Evolutionary conservation across 176 grass and related monocot species (phyloP).

Genomic region (Guadua angustifolia): DNA sequence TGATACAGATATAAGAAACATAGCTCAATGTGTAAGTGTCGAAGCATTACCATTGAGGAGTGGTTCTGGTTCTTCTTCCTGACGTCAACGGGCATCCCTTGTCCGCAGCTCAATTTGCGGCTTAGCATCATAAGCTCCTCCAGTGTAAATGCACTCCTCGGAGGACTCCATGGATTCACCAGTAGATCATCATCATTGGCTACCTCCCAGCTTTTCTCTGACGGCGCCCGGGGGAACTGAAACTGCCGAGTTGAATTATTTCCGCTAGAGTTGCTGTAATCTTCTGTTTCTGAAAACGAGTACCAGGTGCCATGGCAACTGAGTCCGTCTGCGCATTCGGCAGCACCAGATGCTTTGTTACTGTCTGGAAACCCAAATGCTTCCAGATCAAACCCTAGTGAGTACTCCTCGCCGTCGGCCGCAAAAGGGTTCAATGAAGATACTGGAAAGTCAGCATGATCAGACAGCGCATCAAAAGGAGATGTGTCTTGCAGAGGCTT

Average conservation of each 20-base stretch:
- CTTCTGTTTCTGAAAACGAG: constrained; percentile 67
- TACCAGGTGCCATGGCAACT: constrained; percentile 52
- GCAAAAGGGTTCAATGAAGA: constrained; percentile 71
- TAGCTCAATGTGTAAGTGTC: background rate
- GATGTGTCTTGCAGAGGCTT: constrained; percentile 53
- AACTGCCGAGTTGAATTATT: constrained; percentile 61
- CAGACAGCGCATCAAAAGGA: constrained; percentile 12
- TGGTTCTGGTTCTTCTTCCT: constrained; percentile 52
- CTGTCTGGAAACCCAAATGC: constrained; percentile 57
- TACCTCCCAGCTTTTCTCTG: constrained; percentile 58
- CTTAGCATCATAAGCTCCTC: constrained; percentile 88
- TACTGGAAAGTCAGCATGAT: constrained; percentile 25
- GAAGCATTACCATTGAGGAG: constrained; percentile 56
- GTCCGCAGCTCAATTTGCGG: constrained; percentile 59
- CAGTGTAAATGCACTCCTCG: constrained; percentile 63
- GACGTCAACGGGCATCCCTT: constrained; percentile 41
- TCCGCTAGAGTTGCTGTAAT: constrained; percentile 54
- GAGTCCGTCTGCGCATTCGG: constrained; percentile 43
- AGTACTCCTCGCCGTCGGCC: constrained; percentile 51
- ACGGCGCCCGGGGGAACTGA: constrained; percentile 60
- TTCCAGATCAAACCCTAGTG: constrained; percentile 59
- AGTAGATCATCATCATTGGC: constrained; percentile 43
- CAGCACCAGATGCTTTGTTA: constrained; percentile 37
- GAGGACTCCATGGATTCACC: constrained; percentile 18
- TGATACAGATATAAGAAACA: constrained; percentile 18